Evolutionary conservation across 2,329 filamentous ascomycete species (phyloP), one percentile per base, ranked within the genome.

Genomic region (Leptographium radiaticola): DNA sequence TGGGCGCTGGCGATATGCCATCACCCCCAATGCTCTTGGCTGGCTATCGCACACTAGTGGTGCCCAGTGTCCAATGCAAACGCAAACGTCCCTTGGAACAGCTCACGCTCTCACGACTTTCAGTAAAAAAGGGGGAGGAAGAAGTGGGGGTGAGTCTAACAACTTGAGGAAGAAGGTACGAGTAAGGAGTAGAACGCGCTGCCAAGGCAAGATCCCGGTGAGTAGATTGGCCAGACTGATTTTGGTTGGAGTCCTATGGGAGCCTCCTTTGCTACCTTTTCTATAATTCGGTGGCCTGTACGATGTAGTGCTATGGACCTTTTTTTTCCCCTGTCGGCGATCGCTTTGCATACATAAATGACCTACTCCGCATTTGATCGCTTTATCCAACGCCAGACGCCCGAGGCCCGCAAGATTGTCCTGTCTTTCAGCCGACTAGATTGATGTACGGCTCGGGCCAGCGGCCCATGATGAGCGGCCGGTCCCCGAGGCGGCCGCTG

Each of bases 401-500:
- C 33, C 25, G 3, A 5, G 25, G 25, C 25, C 25, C 25, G 5
- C 25, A 13, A 36, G 9, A 36, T 9, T 13, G 38, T 39, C 12
- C 54, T 51, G 18, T 47, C 50, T 18, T 46, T 56, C 50, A 79
- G 11, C 81, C 82, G 44, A 91, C 76, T 59, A 95, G 67, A 53
- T 88, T 89, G 53, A 90, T 81, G 56, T 86, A 83, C 50, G 87
- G 84, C 64, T 94, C 89, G 2, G 91, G 91, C 86, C 88, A 96
- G 55, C 74, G 81, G 10, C 88, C 89, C 82, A 87, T 86, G 18
- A 97, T 75, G 62, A 97, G 73, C 6, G 91, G 89, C 63, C 84
- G 77, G 59, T 86, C 80, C 0, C 88, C 89, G 56, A 95, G 75
- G 55, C 86, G 77, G 2, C 89, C 89, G 52, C 86, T 87, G 57